Conservation (phyloP, 1,284 basidiomycete genomes). For the Microbotryum silenes-acaulis region DNA sequence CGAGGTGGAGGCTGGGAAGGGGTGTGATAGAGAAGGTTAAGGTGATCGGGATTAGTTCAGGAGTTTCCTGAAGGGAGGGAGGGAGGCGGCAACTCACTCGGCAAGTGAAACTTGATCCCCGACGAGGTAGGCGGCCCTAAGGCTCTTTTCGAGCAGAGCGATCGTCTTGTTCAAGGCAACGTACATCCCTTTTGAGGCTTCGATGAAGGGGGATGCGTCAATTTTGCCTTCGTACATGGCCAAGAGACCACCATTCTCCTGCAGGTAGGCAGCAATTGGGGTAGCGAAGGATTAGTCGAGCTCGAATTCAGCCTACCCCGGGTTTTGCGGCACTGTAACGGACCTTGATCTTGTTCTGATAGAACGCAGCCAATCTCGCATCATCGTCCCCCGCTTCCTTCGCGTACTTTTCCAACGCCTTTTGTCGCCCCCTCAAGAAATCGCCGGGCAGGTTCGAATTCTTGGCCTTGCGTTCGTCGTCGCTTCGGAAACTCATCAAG, state of each 20-base stretch:
- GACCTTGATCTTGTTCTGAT: slow-evolving; percentile 28
- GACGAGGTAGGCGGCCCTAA: slow-evolving; percentile 16
- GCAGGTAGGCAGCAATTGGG: neutral
- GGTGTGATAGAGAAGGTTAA: neutral
- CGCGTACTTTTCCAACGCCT: slow-evolving; percentile 30
- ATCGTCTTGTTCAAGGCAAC: slow-evolving; percentile 10
- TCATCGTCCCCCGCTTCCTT: slow-evolving; percentile 19
- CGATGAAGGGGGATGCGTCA: slow-evolving; percentile 8
- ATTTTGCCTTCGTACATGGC: slow-evolving; percentile 20
- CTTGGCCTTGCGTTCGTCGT: slow-evolving; percentile 29
- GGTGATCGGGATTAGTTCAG: neutral
- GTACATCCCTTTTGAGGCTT: slow-evolving; percentile 11
- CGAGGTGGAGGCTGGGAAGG: slow-evolving; percentile 28
- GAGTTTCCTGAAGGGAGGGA: neutral
- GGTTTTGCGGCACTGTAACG: neutral
- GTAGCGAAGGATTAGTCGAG: neutral
- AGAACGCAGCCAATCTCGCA: slow-evolving; percentile 23
- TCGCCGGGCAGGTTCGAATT: slow-evolving; percentile 20
- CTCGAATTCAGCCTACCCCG: neutral
- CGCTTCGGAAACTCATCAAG: slow-evolving; percentile 22
- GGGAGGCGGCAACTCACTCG: slow-evolving; percentile 14
- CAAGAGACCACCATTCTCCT: slow-evolving; percentile 25
- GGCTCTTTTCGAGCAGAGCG: slow-evolving; percentile 15
- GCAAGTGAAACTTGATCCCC: slow-evolving; percentile 30
- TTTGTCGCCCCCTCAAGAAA: slow-evolving; percentile 30